Percentiles rank a stretch among this genome's conserved stretches.
phyloP scores from a whole-genome alignment of 2,329 filamentous ascomycete genomes.

The Stachybotrys chartarum region DNA sequence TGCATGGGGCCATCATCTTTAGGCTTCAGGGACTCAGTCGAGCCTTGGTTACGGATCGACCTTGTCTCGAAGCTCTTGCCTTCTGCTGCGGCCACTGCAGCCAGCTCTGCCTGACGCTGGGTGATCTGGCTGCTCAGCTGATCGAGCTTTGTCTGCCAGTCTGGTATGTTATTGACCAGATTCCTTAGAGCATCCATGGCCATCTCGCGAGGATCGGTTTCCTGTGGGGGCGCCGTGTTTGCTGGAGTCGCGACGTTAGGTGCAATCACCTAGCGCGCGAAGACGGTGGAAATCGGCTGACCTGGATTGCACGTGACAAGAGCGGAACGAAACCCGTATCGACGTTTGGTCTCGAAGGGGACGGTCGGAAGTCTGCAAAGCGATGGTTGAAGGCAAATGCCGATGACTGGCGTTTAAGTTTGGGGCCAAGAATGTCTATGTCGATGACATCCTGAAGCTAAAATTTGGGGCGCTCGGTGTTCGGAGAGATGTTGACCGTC shows the following conservation, averaged over 20 bases:
- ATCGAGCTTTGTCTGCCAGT: constrained; percentile 53
- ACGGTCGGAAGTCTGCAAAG: too few species aligned
- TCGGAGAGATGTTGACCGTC: background rate
- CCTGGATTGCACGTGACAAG: background rate
- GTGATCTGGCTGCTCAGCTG: constrained; percentile 55
- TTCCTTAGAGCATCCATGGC: constrained; percentile 50
- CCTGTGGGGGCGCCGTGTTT: constrained; percentile 19
- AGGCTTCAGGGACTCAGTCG: constrained; percentile 45
- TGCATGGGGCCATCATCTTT: constrained; percentile 32
- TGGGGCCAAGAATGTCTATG: background rate
- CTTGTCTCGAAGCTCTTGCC: constrained; percentile 22
- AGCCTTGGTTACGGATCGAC: constrained; percentile 44
- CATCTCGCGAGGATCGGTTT: constrained; percentile 25
- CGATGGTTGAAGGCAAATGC: too few species aligned
- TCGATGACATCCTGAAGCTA: background rate
- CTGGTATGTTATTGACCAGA: constrained; percentile 48
- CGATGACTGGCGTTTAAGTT: background rate
- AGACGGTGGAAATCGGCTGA: constrained; percentile 2
- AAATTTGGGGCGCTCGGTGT: background rate
- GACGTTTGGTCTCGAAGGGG: too few species aligned
- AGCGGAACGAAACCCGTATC: background rate
- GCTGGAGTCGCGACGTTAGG: constrained; percentile 20
- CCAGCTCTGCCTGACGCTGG: constrained; percentile 53
- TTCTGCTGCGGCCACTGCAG: constrained; percentile 30
- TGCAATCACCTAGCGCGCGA: constrained; percentile 22